Evolutionary conservation across 305 asterid species (phyloP).

Genomic region (Fraxinus velutina): DNA sequence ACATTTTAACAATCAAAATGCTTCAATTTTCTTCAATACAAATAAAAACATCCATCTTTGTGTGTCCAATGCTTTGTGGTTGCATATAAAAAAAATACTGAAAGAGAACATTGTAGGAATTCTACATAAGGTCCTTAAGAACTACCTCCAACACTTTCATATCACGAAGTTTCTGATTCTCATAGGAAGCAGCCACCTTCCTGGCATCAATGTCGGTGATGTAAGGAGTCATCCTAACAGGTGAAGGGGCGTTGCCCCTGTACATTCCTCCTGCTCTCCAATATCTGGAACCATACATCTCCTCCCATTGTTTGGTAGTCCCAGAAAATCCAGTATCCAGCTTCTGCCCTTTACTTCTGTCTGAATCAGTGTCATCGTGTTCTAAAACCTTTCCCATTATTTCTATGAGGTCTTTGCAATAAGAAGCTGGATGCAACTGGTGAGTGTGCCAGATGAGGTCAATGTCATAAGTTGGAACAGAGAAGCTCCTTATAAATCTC

Average conservation of each 20-base stretch:
- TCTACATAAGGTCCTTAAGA: constrained; percentile 14
- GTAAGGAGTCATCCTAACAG: constrained; percentile 59
- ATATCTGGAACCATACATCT: constrained; percentile 72
- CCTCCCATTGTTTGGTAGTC: constrained; percentile 76
- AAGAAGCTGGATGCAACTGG: constrained; percentile 77
- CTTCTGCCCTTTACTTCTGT: constrained; percentile 89
- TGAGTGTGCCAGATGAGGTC: constrained; percentile 99
- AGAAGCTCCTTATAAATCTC: constrained; percentile 66
- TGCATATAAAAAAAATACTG: neutral
- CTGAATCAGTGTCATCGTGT: constrained; percentile 93
- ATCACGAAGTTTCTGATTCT: constrained; percentile 40
- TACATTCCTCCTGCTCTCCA: constrained; percentile 99
- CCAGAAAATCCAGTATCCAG: constrained; percentile 77
- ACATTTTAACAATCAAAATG: neutral
- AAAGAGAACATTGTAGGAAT: constrained; percentile 11
- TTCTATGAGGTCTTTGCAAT: constrained; percentile 68
- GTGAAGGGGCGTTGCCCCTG: constrained; percentile 70
- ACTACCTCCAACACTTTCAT: constrained; percentile 62
- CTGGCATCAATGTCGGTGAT: constrained; percentile 25
- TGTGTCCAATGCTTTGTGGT: neutral
- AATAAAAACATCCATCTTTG: neutral
- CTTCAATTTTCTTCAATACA: constrained; percentile 11
- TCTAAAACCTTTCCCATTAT: constrained; percentile 73
- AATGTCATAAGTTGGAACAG: constrained; percentile 94
- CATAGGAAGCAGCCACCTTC: constrained; percentile 35